phyloP scores from a whole-genome alignment of 345 rosid genomes.

The Murraya paniculata region DNA sequence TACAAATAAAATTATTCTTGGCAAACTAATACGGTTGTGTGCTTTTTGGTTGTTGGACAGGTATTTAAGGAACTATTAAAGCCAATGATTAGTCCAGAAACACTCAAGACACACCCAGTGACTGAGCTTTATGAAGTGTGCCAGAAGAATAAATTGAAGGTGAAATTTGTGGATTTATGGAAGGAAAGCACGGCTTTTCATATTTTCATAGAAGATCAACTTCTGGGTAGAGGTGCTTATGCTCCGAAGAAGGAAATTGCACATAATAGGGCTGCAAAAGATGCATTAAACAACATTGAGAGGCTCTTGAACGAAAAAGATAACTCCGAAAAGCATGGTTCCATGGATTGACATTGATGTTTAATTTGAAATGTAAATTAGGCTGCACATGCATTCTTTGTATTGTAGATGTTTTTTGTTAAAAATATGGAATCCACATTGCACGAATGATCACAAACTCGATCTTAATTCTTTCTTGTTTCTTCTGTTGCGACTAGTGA shows the following conservation, averaged over 20 bases:
- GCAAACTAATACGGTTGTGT: too few species aligned
- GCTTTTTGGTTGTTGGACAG: slow-evolving; percentile 15
- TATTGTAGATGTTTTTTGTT: neutral
- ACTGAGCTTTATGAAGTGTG: slow-evolving; percentile 52
- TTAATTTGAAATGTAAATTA: neutral
- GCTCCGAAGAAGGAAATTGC: slow-evolving; percentile 54
- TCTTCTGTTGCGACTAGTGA: too few species aligned
- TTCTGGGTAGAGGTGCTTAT: slow-evolving; percentile 40
- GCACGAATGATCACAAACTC: too few species aligned
- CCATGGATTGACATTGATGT: neutral
- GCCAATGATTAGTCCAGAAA: slow-evolving; percentile 44
- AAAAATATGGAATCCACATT: neutral
- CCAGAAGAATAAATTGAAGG: slow-evolving; percentile 47
- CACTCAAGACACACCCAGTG: slow-evolving; percentile 41
- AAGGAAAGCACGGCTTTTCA: slow-evolving; percentile 23
- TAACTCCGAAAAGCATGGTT: neutral
- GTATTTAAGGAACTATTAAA: slow-evolving; percentile 51
- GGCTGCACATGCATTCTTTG: neutral
- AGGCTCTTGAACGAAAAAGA: neutral
- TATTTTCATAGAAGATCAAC: slow-evolving; percentile 35
- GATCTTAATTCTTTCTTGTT: too few species aligned
- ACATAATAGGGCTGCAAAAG: slow-evolving; percentile 53
- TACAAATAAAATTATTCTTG: too few species aligned
- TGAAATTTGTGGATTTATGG: slow-evolving; percentile 51
- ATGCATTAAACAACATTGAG: slow-evolving; percentile 46